A percentile compares a stretch with the other conserved stretches of the same genome.
These are phyloP conservation scores for Apium graveolens DNA, from an alignment of 129 eudicot species.

Conservation along the genomic window DNA sequence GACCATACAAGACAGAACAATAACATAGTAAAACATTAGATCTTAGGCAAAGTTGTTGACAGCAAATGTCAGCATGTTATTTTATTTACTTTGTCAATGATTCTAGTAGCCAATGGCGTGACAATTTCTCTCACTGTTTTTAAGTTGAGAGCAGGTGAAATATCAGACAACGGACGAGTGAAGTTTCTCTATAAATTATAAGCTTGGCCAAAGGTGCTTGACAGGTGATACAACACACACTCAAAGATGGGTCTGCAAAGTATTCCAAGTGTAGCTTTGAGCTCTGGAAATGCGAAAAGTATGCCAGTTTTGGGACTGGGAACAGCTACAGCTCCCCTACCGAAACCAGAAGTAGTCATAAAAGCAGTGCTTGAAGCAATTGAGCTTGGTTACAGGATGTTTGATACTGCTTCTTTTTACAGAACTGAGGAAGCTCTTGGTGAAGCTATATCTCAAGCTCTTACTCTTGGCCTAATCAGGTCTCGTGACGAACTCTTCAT, in stretches of 20 bases:
- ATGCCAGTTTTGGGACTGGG: constrained; percentile 7
- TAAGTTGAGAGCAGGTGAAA: constrained; percentile 1
- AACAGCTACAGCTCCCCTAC: neutral
- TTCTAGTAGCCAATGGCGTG: neutral
- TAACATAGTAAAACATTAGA: too few species aligned
- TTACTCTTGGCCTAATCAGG: constrained; percentile 6
- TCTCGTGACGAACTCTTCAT: neutral
- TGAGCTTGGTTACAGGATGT: constrained; percentile 14
- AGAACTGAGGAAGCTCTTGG: constrained; percentile 19
- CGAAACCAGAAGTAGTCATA: constrained; percentile 4
- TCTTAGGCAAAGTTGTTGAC: neutral
- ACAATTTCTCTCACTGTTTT: neutral
- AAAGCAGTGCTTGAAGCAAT: neutral
- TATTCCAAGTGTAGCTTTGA: neutral
- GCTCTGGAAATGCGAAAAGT: neutral
- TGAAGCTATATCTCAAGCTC: constrained; percentile 19
- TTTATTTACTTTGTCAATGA: neutral
- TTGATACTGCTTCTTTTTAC: constrained; percentile 23
- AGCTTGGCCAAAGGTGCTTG: neutral
- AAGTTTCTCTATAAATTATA: neutral
- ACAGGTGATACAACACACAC: neutral
- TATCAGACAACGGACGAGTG: neutral
- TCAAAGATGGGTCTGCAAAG: neutral
- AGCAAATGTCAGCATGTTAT: neutral
- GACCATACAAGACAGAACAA: neutral